A percentile compares a stretch with the other conserved stretches of the same genome.
Evolutionary conservation across 768 basidiomycete genomes (phyloP).

Genomic region (Cubamyces lactineus): DNA sequence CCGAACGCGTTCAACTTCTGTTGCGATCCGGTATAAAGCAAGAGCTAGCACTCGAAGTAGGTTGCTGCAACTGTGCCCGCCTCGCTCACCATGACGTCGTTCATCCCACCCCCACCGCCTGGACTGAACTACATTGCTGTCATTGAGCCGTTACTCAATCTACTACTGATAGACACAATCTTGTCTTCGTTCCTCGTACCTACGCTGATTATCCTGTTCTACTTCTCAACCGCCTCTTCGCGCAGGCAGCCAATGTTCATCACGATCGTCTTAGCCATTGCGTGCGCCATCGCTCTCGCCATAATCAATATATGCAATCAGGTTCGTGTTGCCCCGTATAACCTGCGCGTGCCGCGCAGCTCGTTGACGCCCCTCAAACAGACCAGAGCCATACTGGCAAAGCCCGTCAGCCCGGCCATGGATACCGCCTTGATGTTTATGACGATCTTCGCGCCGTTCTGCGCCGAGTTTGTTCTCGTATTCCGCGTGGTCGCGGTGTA

Average conservation of each 20-base stretch:
- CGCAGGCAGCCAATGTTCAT: constrained; percentile 31
- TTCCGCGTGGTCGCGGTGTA: constrained; percentile 42
- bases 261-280: constrained; percentile 31
- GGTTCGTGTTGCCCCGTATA: neutral
- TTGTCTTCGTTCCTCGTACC: constrained; percentile 14
- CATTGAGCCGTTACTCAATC: constrained; percentile 9
- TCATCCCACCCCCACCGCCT: neutral
- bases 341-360: neutral
- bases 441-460: constrained; percentile 34
- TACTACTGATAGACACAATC: constrained; percentile 12
- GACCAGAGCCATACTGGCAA: constrained; percentile 1
- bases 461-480: constrained; percentile 43
- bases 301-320: constrained; percentile 1
- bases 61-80: no score
- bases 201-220: constrained; percentile 26
- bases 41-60: no score
- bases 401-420: neutral
- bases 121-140: constrained; percentile 4
- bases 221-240: constrained; percentile 30
- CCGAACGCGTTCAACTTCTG: no score
- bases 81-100: no score
- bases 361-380: neutral
- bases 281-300: constrained; percentile 5
- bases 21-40: no score
- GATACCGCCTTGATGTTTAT: constrained; percentile 3